A percentile compares a stretch with the other conserved stretches of the same genome.
These are phyloP conservation scores for Fusarium sp. DNA, from an alignment of 2,329 filamentous ascomycete genomes.

Conservation along the genomic window DNA sequence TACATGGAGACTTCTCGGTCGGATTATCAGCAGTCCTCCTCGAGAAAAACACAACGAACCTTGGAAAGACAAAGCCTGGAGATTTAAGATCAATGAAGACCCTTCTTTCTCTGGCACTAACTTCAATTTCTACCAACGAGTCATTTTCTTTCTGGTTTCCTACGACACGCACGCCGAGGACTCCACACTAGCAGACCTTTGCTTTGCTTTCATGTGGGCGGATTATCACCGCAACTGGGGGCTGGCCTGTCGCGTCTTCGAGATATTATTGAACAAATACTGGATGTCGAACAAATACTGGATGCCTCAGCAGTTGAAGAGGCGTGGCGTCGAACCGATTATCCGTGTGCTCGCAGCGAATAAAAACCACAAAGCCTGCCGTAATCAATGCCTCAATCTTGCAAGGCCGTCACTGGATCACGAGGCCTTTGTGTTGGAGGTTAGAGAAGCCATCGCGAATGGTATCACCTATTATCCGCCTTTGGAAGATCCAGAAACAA, in stretches of 20 bases:
- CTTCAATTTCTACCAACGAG: too few relatives aligned
- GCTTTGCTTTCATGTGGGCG: background rate
- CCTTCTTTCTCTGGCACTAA: background rate
- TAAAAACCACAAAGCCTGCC: background rate
- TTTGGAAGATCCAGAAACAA: fast-evolving
- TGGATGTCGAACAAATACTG: background rate
- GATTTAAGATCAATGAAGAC: fast-evolving
- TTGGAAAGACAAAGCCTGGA: background rate
- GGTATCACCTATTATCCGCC: background rate
- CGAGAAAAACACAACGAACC: background rate
- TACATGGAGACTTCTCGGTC: background rate
- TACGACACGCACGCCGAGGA: too few relatives aligned
- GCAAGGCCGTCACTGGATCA: background rate
- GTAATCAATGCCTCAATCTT: background rate
- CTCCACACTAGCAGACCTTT: background rate
- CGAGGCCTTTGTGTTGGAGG: fast-evolving
- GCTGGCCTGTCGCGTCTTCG: background rate
- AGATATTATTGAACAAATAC: background rate
- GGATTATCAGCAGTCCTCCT: background rate
- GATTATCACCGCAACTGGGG: fast-evolving
- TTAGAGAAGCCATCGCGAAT: background rate
- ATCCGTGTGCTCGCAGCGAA: background rate
- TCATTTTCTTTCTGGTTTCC: too few relatives aligned
- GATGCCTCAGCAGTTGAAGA: background rate
- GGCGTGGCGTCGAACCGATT: background rate